Evolutionary conservation across 2,329 filamentous ascomycete species (phyloP).

Genomic region (Endoconidiophora laricicola): DNA sequence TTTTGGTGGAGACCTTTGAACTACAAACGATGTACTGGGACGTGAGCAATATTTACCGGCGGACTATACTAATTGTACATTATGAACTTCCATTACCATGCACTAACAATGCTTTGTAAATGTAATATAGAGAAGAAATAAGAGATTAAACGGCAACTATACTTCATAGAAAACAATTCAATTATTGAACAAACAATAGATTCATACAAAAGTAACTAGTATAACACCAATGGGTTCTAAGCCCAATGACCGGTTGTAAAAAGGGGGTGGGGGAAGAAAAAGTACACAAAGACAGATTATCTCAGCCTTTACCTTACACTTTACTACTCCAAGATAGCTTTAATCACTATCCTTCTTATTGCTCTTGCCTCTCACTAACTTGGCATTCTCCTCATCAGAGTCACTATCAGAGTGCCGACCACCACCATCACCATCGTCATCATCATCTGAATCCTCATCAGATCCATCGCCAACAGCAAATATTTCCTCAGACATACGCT

Average conservation of each 20-base stretch:
- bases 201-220: background rate
- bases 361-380: slow-evolving; percentile 30
- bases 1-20: slow-evolving; percentile 57
- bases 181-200: background rate
- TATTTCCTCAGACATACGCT: slow-evolving; percentile 60
- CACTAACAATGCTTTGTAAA: background rate
- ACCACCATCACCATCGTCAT: background rate
- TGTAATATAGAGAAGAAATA: background rate
- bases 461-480: slow-evolving; percentile 68
- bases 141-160: background rate
- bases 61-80: too few relatives aligned
- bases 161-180: slow-evolving; percentile 6
- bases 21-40: too few relatives aligned
- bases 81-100: too few relatives aligned
- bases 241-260: too few relatives aligned
- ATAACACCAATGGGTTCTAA: too few relatives aligned
- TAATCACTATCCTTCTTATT: slow-evolving; percentile 1
- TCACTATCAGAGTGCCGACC: slow-evolving; percentile 1
- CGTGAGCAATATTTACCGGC: too few relatives aligned
- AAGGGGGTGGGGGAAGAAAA: too few relatives aligned
- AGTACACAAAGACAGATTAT: too few relatives aligned
- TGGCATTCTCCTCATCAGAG: slow-evolving; percentile 39
- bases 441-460: slow-evolving; percentile 8
- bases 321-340: background rate
- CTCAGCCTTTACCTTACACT: background rate